These are phyloP conservation scores for Buddleja alternifolia DNA, from an alignment of 257 asterid species.

Conservation along the genomic window DNA sequence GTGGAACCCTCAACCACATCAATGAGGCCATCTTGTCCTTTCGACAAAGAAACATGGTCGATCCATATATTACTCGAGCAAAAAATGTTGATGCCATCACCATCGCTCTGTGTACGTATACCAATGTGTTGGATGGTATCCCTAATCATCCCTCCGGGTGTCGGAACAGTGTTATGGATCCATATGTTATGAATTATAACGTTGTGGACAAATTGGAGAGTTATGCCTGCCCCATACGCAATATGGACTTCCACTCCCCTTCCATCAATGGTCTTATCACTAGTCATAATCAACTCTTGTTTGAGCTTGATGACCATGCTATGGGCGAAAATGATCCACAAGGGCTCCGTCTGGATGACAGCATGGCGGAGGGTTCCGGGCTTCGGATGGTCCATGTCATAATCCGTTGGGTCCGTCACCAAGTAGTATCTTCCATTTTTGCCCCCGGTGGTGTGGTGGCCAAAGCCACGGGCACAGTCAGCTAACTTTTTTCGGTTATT, in stretches of 20 bases:
- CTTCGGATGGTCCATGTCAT: constrained; percentile 40
- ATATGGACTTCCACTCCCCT: constrained; percentile 68
- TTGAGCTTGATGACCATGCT: constrained; percentile 55
- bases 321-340: constrained; percentile 59
- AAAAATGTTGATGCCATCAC: constrained; percentile 67
- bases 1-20: constrained; percentile 88
- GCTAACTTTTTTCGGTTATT: constrained; percentile 47
- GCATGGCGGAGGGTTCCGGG: constrained; percentile 66
- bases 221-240: constrained; percentile 79
- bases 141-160: constrained; percentile 64
- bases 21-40: constrained; percentile 65
- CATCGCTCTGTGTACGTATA: constrained; percentile 66
- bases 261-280: constrained; percentile 80
- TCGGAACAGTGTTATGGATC: constrained; percentile 61
- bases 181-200: constrained; percentile 66
- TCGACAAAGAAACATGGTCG: constrained; percentile 67
- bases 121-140: constrained; percentile 63
- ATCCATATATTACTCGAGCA: constrained; percentile 66
- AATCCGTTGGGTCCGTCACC: constrained; percentile 49
- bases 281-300: constrained; percentile 57
- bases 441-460: constrained; percentile 49
- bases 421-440: constrained; percentile 39
- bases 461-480: constrained; percentile 53
- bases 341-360: constrained; percentile 49
- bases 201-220: constrained; percentile 68